phyloP scores from a whole-genome alignment of 2,329 filamentous ascomycete genomes.

The Trichocomaceae sp. region DNA sequence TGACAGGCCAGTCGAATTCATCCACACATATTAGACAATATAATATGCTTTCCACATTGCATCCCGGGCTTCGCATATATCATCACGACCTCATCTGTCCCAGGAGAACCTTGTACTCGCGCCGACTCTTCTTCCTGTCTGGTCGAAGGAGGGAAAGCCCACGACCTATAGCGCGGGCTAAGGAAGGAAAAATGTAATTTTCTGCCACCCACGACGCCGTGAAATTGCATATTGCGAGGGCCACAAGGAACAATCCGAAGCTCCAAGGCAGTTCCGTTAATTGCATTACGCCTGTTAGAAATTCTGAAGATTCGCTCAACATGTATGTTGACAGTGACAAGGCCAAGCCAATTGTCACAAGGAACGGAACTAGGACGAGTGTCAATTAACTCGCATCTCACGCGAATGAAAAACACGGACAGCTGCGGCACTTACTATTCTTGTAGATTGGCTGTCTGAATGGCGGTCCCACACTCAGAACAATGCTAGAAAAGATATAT shows the following conservation, averaged over 20 bases:
- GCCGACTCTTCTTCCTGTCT: constrained; percentile 65
- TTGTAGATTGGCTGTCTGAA: constrained; percentile 73
- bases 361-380: constrained; percentile 63
- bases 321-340: constrained; percentile 69
- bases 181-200: constrained; percentile 58
- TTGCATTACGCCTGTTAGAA: constrained; percentile 72
- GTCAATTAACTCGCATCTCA: constrained; percentile 18
- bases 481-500: constrained; percentile 83
- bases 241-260: constrained; percentile 68
- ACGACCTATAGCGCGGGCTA: constrained; percentile 63
- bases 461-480: constrained; percentile 83
- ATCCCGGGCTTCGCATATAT: not conserved
- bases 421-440: constrained; percentile 58
- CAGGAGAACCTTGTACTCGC: constrained; percentile 76
- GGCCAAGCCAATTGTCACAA: constrained; percentile 65
- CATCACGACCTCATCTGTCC: constrained; percentile 54
- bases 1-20: not conserved
- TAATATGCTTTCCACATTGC: not conserved
- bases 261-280: constrained; percentile 66
- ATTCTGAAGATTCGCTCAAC: constrained; percentile 65
- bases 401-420: not conserved
- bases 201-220: constrained; percentile 65
- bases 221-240: constrained; percentile 64
- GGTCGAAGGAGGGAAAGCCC: constrained; percentile 51
- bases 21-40: not conserved